phyloP scores from a whole-genome alignment of 2,329 filamentous ascomycete species.

The Eutypa lata region DNA sequence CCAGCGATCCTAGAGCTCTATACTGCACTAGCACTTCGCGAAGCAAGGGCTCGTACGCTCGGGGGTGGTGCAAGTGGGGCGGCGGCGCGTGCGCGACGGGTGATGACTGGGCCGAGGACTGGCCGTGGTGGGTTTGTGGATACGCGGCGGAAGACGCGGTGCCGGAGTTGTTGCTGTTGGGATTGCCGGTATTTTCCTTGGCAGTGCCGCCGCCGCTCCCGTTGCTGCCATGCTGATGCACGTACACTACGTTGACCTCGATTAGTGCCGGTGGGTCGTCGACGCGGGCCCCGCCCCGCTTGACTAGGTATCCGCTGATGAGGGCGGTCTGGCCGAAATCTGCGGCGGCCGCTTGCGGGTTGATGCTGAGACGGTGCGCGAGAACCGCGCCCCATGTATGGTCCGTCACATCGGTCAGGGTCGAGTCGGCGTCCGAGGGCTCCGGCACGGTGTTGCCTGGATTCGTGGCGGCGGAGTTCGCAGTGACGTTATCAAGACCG shows the following conservation, averaged over 20 bases:
- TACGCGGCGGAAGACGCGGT: neutral
- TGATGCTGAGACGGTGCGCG: conserved; percentile 61
- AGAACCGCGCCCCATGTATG: conserved; percentile 74
- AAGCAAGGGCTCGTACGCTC: conserved; percentile 61
- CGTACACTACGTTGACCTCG: conserved; percentile 62
- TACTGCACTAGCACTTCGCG: conserved; percentile 70
- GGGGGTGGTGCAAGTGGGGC: conserved; percentile 24
- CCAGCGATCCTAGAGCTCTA: conserved; percentile 65
- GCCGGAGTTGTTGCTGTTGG: neutral
- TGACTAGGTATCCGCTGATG: conserved; percentile 64
- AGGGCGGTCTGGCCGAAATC: conserved; percentile 35
- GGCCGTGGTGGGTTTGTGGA: conserved; percentile 27
- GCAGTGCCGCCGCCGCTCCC: conserved; percentile 1
- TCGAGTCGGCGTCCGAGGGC: conserved; percentile 58
- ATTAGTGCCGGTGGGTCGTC: conserved; percentile 60
- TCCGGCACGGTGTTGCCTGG: conserved; percentile 25
- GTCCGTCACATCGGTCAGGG: conserved; percentile 69
- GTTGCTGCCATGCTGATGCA: conserved; percentile 17
- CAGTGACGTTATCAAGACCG: conserved; percentile 31
- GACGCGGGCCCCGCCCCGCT: conserved; percentile 52
- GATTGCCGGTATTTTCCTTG: conserved; percentile 14
- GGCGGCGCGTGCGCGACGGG: neutral
- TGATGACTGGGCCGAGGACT: conserved; percentile 12
- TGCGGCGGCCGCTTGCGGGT: conserved; percentile 30
- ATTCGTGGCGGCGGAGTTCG: neutral